Base-by-base conservation (phyloP, 169 alveolate genomes). In the Plasmodium chabaudi region DNA sequence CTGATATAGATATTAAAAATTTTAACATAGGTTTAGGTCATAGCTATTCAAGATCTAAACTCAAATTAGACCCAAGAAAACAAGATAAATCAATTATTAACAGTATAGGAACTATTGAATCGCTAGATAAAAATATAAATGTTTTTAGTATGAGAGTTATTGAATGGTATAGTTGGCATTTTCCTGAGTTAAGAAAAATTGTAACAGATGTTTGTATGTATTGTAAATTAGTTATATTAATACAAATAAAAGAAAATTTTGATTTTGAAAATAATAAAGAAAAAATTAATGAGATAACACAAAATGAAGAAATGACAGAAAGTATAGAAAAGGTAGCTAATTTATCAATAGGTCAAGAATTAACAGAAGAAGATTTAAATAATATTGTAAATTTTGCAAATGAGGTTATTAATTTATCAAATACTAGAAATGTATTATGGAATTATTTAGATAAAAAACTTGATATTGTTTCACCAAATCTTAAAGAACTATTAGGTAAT, bases 91-190 rank as follows among this genome's bases (percentile, higher is more conserved):
- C 99, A 13, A 98, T 99, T 68, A 97, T 98, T 87, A 97, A 99
- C 88, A 93, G 99, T 51, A 97, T 98, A 34, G 99, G 99, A 1
- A 93, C 97, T 53, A 93, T 98, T 21, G 99, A 99, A 91, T 94
- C 97, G 61, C 91, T 98, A 61, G 99, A 98, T 77, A 98, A 98
- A 93, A 98, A 98, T 88, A 95, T 98, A 59, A 98, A 98, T 91
- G 93, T 98, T 13, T 98, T 97, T 87, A 95, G 98, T 72, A 98
- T 98, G 99, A 95, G 99, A 90, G 97, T 97, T 12, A 96, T 97
- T 87, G 99, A 98, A 88, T 98, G 99, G 99, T 99, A 97, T 92
- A 98, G 99, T 46, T 99, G 99, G 99, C 99, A 99, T 94, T 99
- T 99, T 97, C 99, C 99, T 9, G 99, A 99, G 93, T 97, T 99